A percentile compares a stretch with the other conserved stretches of the same genome.
phyloP scores from a whole-genome alignment of 225 moss, liverwort and hornwort genomes.

The Sphagnum tenellum region DNA sequence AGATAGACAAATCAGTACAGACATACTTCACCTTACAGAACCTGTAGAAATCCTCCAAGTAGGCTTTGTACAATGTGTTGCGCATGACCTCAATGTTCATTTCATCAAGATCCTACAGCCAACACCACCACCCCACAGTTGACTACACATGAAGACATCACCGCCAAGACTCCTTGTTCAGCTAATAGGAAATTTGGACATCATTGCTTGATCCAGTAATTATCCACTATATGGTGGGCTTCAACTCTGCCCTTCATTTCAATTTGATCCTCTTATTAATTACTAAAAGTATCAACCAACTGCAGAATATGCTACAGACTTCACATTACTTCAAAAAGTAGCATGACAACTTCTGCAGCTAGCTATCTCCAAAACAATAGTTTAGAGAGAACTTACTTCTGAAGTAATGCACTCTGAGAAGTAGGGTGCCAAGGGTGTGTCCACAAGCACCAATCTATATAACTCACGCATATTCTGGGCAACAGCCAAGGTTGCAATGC shows the following conservation, averaged over 20 bases:
- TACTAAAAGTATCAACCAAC: too few species aligned
- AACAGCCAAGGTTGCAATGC: conserved; percentile 89
- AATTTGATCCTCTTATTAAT: too few species aligned
- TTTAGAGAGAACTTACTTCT: conserved; percentile 42
- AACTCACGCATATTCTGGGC: conserved; percentile 97
- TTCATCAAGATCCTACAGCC: conserved; percentile 82
- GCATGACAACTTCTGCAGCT: too few species aligned
- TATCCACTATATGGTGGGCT: too few species aligned
- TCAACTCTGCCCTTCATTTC: too few species aligned
- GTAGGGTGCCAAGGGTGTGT: conserved; percentile 92
- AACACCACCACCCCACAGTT: not conserved
- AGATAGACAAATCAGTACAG: not conserved
- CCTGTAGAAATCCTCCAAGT: conserved; percentile 88
- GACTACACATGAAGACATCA: too few species aligned
- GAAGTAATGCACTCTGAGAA: conserved; percentile 98
- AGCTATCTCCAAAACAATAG: too few species aligned
- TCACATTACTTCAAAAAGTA: too few species aligned
- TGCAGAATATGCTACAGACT: too few species aligned
- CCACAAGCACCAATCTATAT: conserved; percentile 91
- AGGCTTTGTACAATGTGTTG: conserved; percentile 95
- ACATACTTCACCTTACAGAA: conserved; percentile 64
- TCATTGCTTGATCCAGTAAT: too few species aligned
- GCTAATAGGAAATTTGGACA: too few species aligned
- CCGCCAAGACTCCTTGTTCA: too few species aligned
- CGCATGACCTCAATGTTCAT: conserved; percentile 99